Percentiles rank a stretch among this genome's conserved stretches.
These are phyloP conservation scores for Trapa incisa DNA, from an alignment of 345 rosid genomes.

Conservation along the genomic window DNA sequence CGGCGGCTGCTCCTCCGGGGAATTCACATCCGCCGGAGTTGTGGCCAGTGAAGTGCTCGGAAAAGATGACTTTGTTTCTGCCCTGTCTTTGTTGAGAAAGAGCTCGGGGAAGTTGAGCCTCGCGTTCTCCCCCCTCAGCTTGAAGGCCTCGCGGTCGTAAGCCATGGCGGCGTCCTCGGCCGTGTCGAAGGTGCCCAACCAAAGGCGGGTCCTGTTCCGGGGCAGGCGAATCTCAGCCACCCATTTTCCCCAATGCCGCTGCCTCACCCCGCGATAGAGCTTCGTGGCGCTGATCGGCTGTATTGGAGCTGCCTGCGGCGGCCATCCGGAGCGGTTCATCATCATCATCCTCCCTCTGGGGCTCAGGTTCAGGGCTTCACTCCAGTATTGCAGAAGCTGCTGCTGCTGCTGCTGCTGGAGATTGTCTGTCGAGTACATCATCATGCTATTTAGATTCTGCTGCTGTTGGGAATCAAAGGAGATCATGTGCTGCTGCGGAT, in stretches of 20 bases:
- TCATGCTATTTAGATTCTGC: not conserved
- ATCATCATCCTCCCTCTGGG: too few relatives aligned
- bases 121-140: constrained; percentile 74
- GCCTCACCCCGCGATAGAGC: constrained; percentile 88
- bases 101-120: constrained; percentile 81
- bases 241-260: constrained; percentile 98
- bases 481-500: constrained; percentile 54
- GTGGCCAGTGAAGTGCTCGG: constrained; percentile 15
- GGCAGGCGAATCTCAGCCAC: constrained; percentile 96
- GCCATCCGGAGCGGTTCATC: constrained; percentile 29
- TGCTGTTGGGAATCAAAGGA: constrained; percentile 44
- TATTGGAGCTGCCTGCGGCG: constrained; percentile 29
- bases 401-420: too few relatives aligned
- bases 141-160: constrained; percentile 83
- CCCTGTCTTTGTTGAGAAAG: constrained; percentile 43
- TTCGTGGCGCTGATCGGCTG: constrained; percentile 70
- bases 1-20: not conserved
- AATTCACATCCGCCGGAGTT: not conserved
- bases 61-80: constrained; percentile 13
- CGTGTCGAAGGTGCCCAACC: constrained; percentile 91
- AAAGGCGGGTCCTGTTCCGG: constrained; percentile 76
- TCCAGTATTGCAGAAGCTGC: too few relatives aligned
- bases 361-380: too few relatives aligned
- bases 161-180: constrained; percentile 93
- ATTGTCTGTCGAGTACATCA: too few relatives aligned